Evolutionary conservation across 176 grass and related monocot genomes (phyloP), one percentile per base, ranked within the genome.

Genomic region (Areca catechu): DNA sequence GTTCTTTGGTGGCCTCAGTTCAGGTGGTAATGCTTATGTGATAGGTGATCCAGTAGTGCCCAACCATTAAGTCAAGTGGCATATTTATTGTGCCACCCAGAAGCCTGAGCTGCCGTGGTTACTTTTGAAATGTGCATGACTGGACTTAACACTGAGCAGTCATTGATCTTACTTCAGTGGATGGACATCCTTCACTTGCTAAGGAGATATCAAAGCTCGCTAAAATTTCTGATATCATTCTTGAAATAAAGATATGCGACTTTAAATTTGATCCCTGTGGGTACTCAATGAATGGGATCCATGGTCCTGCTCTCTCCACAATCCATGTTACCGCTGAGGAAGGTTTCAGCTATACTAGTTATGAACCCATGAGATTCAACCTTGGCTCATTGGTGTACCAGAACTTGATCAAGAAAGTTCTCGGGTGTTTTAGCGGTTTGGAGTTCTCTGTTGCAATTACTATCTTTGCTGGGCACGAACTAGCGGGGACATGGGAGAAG

Each of bases 111-210:
- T 78, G 24, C 90, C 49, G 75, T 78, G 79, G 85, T 95, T 24
- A 89, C 85, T 30, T 70, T 95, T 19, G 90, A 95, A 67, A 89
- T 95, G 90, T 95, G 90, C 70, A 95, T 95, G 90, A 89, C 90
- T 0, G 73, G 79, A 43, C 50, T 95, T 50, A 62, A 86, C 58
- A 20, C 34, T 24, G 59, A 69, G 29, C 65, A 76, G 58, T 79
- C 90, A 53, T 70, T 79, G 15, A 72, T 83, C 3, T 95, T 95
- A 73, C 80, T 22, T 78, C 84, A 48, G 37, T 20, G 1, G 63
- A 65, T 56, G 74, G 67, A 5, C 5, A 15, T n/a, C 70, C 49
- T 73, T 78, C 74, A 19, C 76, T 76, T 49, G 76, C 85, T 12
- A 73, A 73, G 24, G 86, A 86, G 59, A 95, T 95, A 84, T 85